Evolutionary conservation across 176 grass and related monocot species (phyloP), one percentile per base, ranked within the genome.

Genomic region (Oryza australiensis): DNA sequence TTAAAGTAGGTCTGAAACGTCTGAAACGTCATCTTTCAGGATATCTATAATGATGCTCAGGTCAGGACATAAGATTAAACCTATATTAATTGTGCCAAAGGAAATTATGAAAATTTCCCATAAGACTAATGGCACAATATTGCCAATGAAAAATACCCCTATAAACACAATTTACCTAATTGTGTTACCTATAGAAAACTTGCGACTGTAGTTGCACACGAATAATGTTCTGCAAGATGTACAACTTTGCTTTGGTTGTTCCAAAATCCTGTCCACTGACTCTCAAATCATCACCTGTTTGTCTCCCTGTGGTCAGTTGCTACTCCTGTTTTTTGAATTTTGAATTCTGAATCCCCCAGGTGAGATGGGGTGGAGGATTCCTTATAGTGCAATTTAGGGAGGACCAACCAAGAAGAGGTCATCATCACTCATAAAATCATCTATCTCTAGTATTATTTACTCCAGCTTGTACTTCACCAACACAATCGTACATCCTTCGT

Each of bases 281-380:
- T 10, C 55, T 60, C 55, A 60, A 24, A 60, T 60, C 7, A 3
- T 24, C 20, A 60, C 0, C 22, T 60, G 8, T 24, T 60, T 60
- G 55, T 24, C n/a, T n/a, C n/a, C 2, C 4, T 60, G 55, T 60
- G 55, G 55, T 11, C 22, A 60, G 55, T 60, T 60, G 22, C 1
- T 20, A 51, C 48, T 20, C 48, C 15, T 20, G 3, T 5, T 20
- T 40, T 67, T 66, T 33, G 2, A 51, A 83, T 38, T 83, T 83
- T 48, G 42, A 83, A 83, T 28, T 75, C 65, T 75, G 82, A 76
- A 80, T 68, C 14, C 55, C n/a, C 0, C 41, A 26, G 4, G 57
- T 7, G 59, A 59, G 13, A 42, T 1, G 22, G 15, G 35, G 34
- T 35, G 34, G 8, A 60, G 66, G 66, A 18, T 13, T 14, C 20